Percentiles rank a stretch among this genome's conserved stretches.
These are phyloP conservation scores for Arthrobotrys entomopaga DNA, from an alignment of 2,329 filamentous ascomycete genomes.

Conservation along the genomic window DNA sequence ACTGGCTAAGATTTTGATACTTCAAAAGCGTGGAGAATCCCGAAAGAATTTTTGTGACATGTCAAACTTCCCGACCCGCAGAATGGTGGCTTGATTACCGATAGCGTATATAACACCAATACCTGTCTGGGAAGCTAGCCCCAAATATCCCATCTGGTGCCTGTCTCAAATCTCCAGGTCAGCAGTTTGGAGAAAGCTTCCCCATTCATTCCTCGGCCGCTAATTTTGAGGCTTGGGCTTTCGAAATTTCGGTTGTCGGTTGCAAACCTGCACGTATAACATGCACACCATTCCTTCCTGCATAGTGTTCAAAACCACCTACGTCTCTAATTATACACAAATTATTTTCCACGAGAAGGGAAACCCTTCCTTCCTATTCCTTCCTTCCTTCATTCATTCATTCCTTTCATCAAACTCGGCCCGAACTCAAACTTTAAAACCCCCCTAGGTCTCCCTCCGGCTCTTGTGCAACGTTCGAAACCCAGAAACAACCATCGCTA, in stretches of 20 bases:
- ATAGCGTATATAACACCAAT: too few species aligned
- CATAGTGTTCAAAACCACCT: neutral
- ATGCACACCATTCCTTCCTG: constrained; percentile 18
- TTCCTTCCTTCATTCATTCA: neutral
- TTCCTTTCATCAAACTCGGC: neutral
- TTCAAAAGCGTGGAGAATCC: too few species aligned
- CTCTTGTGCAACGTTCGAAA: neutral
- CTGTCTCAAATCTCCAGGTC: neutral
- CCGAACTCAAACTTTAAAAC: too few species aligned
- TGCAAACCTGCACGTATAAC: constrained; percentile 15
- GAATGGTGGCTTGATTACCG: too few species aligned
- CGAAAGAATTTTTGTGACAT: too few species aligned
- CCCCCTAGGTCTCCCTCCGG: too few species aligned
- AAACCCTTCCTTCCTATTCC: neutral
- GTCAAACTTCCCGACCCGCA: too few species aligned
- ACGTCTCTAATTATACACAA: neutral
- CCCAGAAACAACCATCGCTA: too few species aligned
- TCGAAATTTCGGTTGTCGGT: constrained; percentile 21
- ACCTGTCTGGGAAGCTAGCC: too few species aligned
- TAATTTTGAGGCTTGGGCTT: constrained; percentile 5
- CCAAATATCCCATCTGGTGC: too few species aligned
- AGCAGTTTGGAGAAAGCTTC: constrained; percentile 3
- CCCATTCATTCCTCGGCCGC: constrained; percentile 5
- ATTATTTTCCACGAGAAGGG: neutral
- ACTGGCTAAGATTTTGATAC: too few species aligned